Base-by-base conservation (phyloP, 805 yeast species). In the Grigorovia yakushimaensis region DNA sequence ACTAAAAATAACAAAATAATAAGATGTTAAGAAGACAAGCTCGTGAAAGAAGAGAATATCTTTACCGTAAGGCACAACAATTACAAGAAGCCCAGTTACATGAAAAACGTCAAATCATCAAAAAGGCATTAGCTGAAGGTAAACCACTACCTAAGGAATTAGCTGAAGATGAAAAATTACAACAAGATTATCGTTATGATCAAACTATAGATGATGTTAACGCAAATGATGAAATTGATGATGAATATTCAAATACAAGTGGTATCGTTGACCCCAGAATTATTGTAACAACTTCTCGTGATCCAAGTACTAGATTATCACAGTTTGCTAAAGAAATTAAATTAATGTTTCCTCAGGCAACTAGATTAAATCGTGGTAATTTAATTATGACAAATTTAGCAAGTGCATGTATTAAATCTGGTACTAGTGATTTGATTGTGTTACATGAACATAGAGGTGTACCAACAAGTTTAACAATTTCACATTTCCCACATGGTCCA, bases 401-500 rank as follows among this genome's bases (percentile, higher is more conserved):
- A 3, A 78, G 81, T 42, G 87, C 95, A 1, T 88, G 97, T 66
- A 77, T 84, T 49, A 70, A 82, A 46, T 80, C 91, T 0, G 85
- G 84, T 17, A 79, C 91, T 9, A 82, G 93, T 1, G 99, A 93
- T 64, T 68, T 93, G 55, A 72, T 93, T 21, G 75, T 93, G 3
- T 68, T 93, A 20, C 98, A 93, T 64, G 99, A 93, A 64, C 98
- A 93, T 67, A 77, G 99, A 68, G 99, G 99, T 77, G 91, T 87
- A 0, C 99, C 99, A 45, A 89, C 96, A 0, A 86, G 96, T 1
- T 60, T 93, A 50, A 91, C 98, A 1, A 70, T 93, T 23, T 82
- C 93, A 33, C 99, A 93, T 71, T 85, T 93, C 65, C 99, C 98
- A 4, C 96, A 93, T 63, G 99, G 99, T 0, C 99, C 98, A 18